Base-by-base conservation (phyloP, 768 basidiomycete genomes). In the Lentinula edodes region DNA sequence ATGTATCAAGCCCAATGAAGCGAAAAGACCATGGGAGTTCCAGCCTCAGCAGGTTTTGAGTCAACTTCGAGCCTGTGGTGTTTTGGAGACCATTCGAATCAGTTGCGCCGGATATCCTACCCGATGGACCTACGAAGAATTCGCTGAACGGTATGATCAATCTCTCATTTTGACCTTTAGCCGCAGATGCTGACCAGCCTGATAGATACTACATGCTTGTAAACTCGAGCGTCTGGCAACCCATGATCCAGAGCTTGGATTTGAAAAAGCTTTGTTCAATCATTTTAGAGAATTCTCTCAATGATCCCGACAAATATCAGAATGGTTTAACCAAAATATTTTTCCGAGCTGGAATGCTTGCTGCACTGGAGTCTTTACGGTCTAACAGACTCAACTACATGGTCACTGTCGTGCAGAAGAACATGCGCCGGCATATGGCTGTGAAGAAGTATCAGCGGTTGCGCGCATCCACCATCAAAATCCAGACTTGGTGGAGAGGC, bases 91-190 rank as follows among this genome's bases (percentile, higher is more conserved):
- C 3, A 99, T 99, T 68, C 85, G 95, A 61, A 99, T 99, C 71
- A 95, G 93, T 74, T 98, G 97, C 74, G 97, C 97, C 48, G 97
- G 97, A 36, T 99, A 99, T 75, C 97, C 97, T 34, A 94, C 94
- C 12, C 83, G 97, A 38, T 98, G 97, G 97, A 94, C 89, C 3
- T 99, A 98, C 66, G 95, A 95, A 70, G 97, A 98, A 73, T 99
- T 99, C 70, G 97, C 93, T 4, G 95, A 98, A 72, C 85, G 97
- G 94, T 96, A 65, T 66, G 87, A 74, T 20, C 34, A 36, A 32
- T 59, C 32, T 18, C 38, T 48, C 48, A 46, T 39, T 23, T 52
- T 5, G 20, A 28, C 18, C 38, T 54, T 20, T 8, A 32, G 32
- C 18, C 34, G 63, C 54, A 61, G 28, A 16, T 57, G 32, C 52